Base-by-base conservation (phyloP, 2,329 filamentous ascomycete genomes). In the Mycosphaerelloides madeirae region DNA sequence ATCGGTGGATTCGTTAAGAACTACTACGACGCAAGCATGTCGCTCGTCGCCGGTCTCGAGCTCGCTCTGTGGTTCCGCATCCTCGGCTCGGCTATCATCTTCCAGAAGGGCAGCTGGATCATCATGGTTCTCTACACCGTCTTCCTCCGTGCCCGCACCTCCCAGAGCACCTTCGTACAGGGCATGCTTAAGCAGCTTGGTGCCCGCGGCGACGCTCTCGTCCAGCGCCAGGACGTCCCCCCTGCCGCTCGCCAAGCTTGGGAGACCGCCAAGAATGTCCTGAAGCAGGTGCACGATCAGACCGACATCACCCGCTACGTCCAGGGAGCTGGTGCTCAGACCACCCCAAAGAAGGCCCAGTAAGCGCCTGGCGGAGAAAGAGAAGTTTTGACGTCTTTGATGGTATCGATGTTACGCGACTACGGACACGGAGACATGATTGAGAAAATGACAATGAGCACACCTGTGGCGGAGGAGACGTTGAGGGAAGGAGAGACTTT, bases 21-120 rank as follows among this genome's bases (percentile, higher is more conserved):
- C 66, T 96, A 97, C 79, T 98, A 98, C 66, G 93, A 98, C 67
- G 73, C 80, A 50, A 95, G 88, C 69, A 98, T 98, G 93, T 87
- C 85, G 46, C 75, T 97, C 49, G 93, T 98, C 25, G 85, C 91
- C 29, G 74, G 77, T 36, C 85, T 98, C 47, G 93, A 98, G 74
- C 87, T 97, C 56, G 71, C 79, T 31, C 81, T 97, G 48, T 94
- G 90, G 83, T 73, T 85, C 68, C 88, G 93, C 62, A 73, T 98
- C 43, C 64, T 94, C 38, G 70, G 89, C 43, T 84, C 87, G 25
- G 87, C 88, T 50, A 71, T 97, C 52, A 75, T 94, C 57, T 97
- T 97, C 80, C 82, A 84, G 72, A 87, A 84, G 67, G 84, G 88
- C 57, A 93, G 87, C 52, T 96, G 91, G 88, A 82, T 96, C 62